Conservation (phyloP, 192 early-diverging fungal genomes). For the Geranomyces michiganensis region DNA sequence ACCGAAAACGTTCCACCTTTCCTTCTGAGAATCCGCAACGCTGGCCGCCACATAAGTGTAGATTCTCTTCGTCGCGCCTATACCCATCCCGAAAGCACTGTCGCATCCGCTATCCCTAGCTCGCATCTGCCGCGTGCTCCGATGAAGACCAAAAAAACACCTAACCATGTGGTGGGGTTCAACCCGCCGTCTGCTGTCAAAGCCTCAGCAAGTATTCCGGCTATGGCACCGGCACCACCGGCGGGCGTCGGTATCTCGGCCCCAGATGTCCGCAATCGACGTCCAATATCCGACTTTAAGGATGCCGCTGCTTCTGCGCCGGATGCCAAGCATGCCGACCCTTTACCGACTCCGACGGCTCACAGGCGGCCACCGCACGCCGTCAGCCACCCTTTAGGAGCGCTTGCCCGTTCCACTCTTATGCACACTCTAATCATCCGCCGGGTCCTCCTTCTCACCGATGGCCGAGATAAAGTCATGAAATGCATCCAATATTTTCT, state of each 20-base stretch:
- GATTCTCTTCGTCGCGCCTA: background rate
- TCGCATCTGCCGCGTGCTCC: background rate
- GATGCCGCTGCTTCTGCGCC: background rate
- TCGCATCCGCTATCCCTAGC: too few species aligned
- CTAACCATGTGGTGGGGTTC: background rate
- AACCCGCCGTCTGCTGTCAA: background rate
- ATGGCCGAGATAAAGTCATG: slow-evolving; percentile 84
- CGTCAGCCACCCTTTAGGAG: too few species aligned
- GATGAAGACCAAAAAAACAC: background rate
- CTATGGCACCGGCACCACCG: background rate
- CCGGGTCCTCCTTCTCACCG: slow-evolving; percentile 67
- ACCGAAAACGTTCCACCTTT: background rate
- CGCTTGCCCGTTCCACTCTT: slow-evolving; percentile 9
- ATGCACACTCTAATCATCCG: slow-evolving; percentile 51
- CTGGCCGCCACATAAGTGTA: background rate
- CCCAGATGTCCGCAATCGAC: background rate
- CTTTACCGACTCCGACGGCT: background rate
- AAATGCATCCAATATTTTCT: slow-evolving; percentile 77
- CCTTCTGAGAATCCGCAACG: slow-evolving; percentile 1
- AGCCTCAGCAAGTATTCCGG: background rate
- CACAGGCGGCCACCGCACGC: background rate
- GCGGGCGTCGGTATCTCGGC: background rate
- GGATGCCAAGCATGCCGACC: background rate
- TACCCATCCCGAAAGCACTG: background rate
- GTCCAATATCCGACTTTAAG: background rate